Base-by-base conservation (phyloP, 306 rosid genomes). In the Cucurbita moschata region DNA sequence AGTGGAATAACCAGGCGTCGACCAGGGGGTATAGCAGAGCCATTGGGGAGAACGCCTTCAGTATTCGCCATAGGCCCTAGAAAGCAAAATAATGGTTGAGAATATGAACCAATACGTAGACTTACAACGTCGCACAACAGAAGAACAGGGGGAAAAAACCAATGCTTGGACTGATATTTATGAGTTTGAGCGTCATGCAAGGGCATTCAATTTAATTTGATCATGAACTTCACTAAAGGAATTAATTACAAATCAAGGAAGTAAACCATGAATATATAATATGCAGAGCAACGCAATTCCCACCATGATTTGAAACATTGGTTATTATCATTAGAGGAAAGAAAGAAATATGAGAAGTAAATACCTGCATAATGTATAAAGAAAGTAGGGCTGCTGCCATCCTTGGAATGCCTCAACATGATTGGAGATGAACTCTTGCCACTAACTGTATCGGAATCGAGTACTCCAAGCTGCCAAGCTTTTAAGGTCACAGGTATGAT, bases 311-410 rank as follows among this genome's bases (percentile, higher is more conserved):
- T 26, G 67, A 61, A 37, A 15, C 23, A 35, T 37, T 6, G 30
- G 40, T 58, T 58, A 2, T 62, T 6, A 62, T 35, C 19, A 35
- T 35, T 35, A 57, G 38, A 10, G 44, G 44, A 35, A 11, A 60
- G 44, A 35, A 30, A 60, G n/a, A 35, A 35, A 35, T 44, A 66
- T 68, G 43, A 50, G 26, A 70, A 50, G 40, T 8, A 58, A 74
- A 54, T 83, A 95, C 97, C 97, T 71, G 99, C 96, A 77, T 91
- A 95, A 84, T 95, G 99, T 74, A 95, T 91, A 83, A 87, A 76
- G 74, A 91, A 81, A 14, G 91, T 78, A 14, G 97, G 97, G 85
- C 90, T 77, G 78, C 82, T 84, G 77, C 92, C 97, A 76, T 91
- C 97, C 83, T 84, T 90, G 77, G 83, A 80, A 75, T 86, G 88